These are phyloP conservation scores for Plasmodium vivax DNA, from an alignment of 169 alveolate species.

Conservation along the genomic window DNA sequence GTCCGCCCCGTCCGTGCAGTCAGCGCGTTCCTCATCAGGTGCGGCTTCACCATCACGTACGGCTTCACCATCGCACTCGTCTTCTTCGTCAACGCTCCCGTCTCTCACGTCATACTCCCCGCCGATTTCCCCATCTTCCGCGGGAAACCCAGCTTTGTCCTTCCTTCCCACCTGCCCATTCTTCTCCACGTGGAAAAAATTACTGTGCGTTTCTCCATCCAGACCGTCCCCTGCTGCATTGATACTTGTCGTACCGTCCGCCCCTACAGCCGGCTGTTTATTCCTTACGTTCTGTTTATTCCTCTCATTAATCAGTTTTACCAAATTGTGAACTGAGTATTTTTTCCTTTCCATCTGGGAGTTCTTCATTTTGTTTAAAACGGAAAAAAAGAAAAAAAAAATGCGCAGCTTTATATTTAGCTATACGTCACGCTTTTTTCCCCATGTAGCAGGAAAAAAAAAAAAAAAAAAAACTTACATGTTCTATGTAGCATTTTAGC, in stretches of 20 bases:
- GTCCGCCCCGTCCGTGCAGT: not conserved
- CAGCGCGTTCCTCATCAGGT: not conserved
- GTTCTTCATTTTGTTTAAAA: slow-evolving; percentile 23
- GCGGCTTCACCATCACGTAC: not conserved
- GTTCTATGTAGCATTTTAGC: not conserved
- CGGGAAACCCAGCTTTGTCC: not conserved
- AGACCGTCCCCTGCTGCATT: not conserved
- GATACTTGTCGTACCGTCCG: not conserved
- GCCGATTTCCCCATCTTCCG: not conserved
- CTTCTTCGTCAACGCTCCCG: not conserved
- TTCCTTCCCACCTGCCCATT: not conserved
- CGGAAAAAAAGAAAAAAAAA: slow-evolving; percentile 15
- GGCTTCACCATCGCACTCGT: not conserved
- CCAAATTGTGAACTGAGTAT: slow-evolving; percentile 69
- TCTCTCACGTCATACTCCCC: not conserved
- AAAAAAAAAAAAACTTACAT: not conserved
- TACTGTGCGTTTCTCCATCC: not conserved
- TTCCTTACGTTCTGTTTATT: slow-evolving; percentile 22
- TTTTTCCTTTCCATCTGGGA: slow-evolving; percentile 30
- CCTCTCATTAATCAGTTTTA: slow-evolving; percentile 57
- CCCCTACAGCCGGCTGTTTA: not conserved
- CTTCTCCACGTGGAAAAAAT: not conserved
- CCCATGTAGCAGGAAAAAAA: not conserved
- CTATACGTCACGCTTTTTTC: not conserved
- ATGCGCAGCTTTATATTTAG: not conserved